These are phyloP conservation scores for Physcomitrellopsis africana DNA, from an alignment of 225 moss, liverwort and hornwort species.

Conservation along the genomic window DNA sequence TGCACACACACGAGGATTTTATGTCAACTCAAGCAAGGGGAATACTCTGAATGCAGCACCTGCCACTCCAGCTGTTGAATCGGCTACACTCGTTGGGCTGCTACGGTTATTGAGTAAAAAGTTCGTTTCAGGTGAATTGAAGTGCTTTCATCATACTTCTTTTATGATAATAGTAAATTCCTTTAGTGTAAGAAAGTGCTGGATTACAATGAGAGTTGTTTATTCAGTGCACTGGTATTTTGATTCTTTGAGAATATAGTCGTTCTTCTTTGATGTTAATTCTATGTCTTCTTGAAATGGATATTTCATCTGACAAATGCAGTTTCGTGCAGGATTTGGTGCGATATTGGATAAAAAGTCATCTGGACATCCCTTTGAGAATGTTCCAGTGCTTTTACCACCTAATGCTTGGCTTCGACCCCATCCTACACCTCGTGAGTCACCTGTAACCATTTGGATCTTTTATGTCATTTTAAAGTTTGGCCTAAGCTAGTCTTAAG, in stretches of 20 bases:
- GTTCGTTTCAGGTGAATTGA: slow-evolving; percentile 54
- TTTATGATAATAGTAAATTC: background rate
- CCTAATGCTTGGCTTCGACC: slow-evolving; percentile 72
- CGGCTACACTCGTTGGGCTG: slow-evolving; percentile 68
- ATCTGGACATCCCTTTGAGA: slow-evolving; percentile 77
- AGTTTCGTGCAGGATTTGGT: slow-evolving; percentile 53
- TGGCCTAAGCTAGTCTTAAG: background rate
- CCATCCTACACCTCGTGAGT: slow-evolving; percentile 68
- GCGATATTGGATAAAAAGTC: slow-evolving; percentile 70
- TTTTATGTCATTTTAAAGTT: background rate
- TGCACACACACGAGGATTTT: slow-evolving; percentile 64
- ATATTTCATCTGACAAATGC: slow-evolving; percentile 4
- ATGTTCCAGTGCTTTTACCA: slow-evolving; percentile 75
- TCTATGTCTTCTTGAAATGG: too few species aligned
- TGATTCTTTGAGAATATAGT: too few species aligned
- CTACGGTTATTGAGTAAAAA: slow-evolving; percentile 60
- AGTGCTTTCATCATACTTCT: background rate
- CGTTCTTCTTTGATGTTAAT: too few species aligned
- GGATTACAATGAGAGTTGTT: too few species aligned
- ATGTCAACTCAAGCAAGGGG: slow-evolving; percentile 61
- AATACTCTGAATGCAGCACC: slow-evolving; percentile 56
- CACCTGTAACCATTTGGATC: background rate
- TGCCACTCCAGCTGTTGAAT: slow-evolving; percentile 40
- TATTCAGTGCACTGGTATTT: too few species aligned
- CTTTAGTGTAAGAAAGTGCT: background rate